Evolutionary conservation across 2,329 filamentous ascomycete species (phyloP).

Genomic region (Penicillium sp.): DNA sequence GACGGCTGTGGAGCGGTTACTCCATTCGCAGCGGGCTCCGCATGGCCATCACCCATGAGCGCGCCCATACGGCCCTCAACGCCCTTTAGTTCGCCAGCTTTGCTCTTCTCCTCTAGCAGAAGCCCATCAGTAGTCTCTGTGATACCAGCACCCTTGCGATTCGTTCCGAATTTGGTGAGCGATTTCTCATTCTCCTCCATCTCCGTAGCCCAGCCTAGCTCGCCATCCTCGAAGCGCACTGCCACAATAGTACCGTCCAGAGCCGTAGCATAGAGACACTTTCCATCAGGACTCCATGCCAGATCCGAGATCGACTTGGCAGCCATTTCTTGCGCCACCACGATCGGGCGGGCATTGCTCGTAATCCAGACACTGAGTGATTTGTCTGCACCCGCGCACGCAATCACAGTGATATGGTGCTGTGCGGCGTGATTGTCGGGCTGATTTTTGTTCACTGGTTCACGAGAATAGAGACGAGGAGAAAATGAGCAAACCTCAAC

Average conservation of each 20-base stretch:
- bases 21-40: constrained; percentile 58
- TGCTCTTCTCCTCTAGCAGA: constrained; percentile 85
- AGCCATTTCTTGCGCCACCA: constrained; percentile 85
- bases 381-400: constrained; percentile 95
- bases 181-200: constrained; percentile 90
- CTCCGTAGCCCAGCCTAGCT: constrained; percentile 85
- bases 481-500: constrained; percentile 98
- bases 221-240: constrained; percentile 79
- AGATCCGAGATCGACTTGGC: constrained; percentile 93
- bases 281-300: constrained; percentile 90
- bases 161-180: constrained; percentile 87
- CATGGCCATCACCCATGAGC: constrained; percentile 84
- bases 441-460: constrained; percentile 60
- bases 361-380: constrained; percentile 98
- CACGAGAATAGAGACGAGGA: constrained; percentile 79
- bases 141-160: constrained; percentile 84
- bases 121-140: constrained; percentile 90
- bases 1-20: constrained; percentile 41
- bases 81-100: constrained; percentile 83
- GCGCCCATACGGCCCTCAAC: constrained; percentile 96
- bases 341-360: constrained; percentile 85
- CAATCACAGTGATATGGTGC: constrained; percentile 82
- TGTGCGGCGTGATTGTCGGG: constrained; percentile 44
- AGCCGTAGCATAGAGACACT: constrained; percentile 81
- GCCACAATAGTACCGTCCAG: constrained; percentile 87